These are phyloP conservation scores for Zymoseptoria brevis DNA, from an alignment of 2,329 filamentous ascomycete species.

Conservation along the genomic window DNA sequence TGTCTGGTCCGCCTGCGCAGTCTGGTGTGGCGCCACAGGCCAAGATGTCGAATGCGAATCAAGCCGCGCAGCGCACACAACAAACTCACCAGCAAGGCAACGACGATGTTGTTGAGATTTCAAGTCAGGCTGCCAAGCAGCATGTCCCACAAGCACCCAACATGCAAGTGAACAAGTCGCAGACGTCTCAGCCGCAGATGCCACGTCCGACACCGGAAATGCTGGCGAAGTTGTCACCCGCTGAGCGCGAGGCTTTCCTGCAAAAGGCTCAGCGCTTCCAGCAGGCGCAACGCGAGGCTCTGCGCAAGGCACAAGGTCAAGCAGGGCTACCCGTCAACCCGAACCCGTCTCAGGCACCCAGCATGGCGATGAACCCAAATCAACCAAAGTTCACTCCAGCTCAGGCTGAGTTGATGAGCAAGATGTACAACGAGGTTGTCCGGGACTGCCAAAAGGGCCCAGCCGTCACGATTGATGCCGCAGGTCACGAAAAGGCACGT, in stretches of 20 bases:
- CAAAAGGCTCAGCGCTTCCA: constrained; percentile 15
- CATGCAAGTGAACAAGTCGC: constrained; percentile 18
- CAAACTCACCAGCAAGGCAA: constrained; percentile 24
- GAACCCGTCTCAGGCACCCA: background rate
- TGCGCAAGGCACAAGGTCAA: constrained; percentile 22
- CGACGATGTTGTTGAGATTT: constrained; percentile 36
- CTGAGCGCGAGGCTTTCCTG: constrained; percentile 13
- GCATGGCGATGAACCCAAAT: background rate
- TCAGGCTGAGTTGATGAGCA: constrained; percentile 5
- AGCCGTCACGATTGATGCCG: constrained; percentile 17
- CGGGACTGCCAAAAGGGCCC: constrained; percentile 21
- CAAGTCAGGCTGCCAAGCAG: constrained; percentile 18
- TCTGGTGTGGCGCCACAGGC: background rate
- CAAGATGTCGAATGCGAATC: constrained; percentile 5
- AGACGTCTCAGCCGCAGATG: constrained; percentile 2
- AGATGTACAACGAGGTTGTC: constrained; percentile 17
- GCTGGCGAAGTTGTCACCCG: constrained; percentile 18
- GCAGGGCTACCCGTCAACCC: constrained; percentile 3
- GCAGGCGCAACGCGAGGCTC: constrained; percentile 16
- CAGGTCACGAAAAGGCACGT: constrained; percentile 14
- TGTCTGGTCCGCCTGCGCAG: background rate
- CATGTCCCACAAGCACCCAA: constrained; percentile 26
- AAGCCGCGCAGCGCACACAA: constrained; percentile 13
- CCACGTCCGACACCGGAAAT: constrained; percentile 13
- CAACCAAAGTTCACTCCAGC: background rate